Evolutionary conservation across 108 stramenopile genomes (phyloP).

Genomic region (Cyclotella cryptica): DNA sequence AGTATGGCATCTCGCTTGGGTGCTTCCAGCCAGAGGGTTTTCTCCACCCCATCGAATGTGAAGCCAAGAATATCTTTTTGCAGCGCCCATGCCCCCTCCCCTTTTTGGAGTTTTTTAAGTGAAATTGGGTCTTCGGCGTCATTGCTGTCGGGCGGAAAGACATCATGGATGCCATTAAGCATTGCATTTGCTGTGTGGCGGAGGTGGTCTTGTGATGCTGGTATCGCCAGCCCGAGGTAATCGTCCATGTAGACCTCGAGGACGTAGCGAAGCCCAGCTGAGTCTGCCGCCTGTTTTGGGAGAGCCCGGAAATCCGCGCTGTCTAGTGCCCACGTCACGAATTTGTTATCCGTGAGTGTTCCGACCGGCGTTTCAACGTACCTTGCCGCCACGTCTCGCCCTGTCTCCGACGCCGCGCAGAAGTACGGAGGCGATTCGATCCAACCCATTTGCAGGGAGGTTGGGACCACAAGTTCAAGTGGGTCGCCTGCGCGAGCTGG

Average conservation of each 20-base stretch:
- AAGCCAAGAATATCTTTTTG: constrained; percentile 1
- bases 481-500: neutral
- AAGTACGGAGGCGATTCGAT: constrained; percentile 9
- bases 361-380: neutral
- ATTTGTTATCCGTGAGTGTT: too few relatives aligned
- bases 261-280: too few relatives aligned
- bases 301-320: too few relatives aligned
- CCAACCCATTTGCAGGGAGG: constrained; percentile 7
- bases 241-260: too few relatives aligned
- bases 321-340: too few relatives aligned
- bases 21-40: neutral
- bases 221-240: constrained; percentile 7
- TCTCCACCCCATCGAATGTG: neutral
- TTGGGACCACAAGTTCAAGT: constrained; percentile 7
- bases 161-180: constrained; percentile 14
- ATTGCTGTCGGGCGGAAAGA: neutral
- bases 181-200: neutral
- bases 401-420: constrained; percentile 21
- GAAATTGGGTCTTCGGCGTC: constrained; percentile 34
- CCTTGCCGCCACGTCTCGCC: constrained; percentile 26
- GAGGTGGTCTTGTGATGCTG: neutral
- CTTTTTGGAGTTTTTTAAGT: neutral
- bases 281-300: too few relatives aligned
- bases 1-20: neutral
- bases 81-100: neutral